Evolutionary conservation across 305 asterid species (phyloP), one percentile per base, ranked within the genome.

Genomic region (Striga hermonthica): DNA sequence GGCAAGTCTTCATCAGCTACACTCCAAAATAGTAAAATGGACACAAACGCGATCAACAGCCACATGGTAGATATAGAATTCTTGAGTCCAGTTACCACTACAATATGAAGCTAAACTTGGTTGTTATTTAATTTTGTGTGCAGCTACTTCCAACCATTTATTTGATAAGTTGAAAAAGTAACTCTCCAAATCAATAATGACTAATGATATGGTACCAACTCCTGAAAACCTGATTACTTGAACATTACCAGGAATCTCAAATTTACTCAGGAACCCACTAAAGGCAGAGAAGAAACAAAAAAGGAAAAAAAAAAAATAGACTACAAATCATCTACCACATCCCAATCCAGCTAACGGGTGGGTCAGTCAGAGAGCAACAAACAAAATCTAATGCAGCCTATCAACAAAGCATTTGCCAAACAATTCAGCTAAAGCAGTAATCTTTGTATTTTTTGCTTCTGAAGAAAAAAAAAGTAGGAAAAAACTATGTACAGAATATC

Each of bases 191-290:
- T 10, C 53, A 6, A 11, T 47, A 63, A 15, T 47, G 15, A 11
- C 43, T 6, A 44, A 57, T 57, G 14, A 36, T 31, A 47, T 14
- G 40, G 11, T 12, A 71, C 28, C 16, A 7, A 63, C 10, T 62
- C 3, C 1, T 59, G 54, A 10, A n/a, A 13, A n/a, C 44, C 62
- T 22, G 48, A 57, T 5, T 56, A 35, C 31, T 41, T 60, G 13
- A 57, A 39, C 36, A 39, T 45, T 44, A 13, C 36, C 59, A 65
- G 65, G 45, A 65, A 38, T 52, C 63, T 13, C 71, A 49, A 49
- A 4, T 41, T 39, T n/a, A 52, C 61, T 43, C 38, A 57, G 35
- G 66, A 40, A 34, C 39, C 9, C 1, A 28, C 50, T 0, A 3
- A 9, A 4, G 28, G 31, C 4, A 39, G 36, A 53, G 9, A 35